A percentile compares a stretch with the other conserved stretches of the same genome.
These are phyloP conservation scores for Trametes hirsuta DNA, from an alignment of 1,284 basidiomycete genomes.

Conservation along the genomic window DNA sequence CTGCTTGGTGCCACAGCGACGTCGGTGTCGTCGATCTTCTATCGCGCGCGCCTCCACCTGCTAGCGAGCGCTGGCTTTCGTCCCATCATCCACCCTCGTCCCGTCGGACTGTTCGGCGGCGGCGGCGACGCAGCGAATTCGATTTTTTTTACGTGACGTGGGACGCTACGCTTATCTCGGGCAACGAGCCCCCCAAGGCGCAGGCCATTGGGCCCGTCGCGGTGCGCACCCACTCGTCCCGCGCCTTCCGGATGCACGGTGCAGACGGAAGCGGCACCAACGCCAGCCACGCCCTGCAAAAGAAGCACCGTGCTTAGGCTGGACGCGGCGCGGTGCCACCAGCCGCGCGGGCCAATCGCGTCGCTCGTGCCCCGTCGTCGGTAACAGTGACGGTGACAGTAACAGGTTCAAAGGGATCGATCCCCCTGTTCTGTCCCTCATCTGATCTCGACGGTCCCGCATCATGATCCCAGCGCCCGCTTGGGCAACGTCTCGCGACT, in stretches of 20 bases:
- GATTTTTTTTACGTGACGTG: background rate
- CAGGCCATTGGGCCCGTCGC: no score
- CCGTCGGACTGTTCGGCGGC: no score
- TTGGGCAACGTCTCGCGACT: background rate
- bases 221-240: no score
- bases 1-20: background rate
- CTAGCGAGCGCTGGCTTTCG: background rate
- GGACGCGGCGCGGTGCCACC: background rate
- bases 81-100: background rate
- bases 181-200: background rate
- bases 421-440: background rate
- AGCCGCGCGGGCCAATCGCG: conserved; percentile 2
- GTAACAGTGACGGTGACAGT: no score
- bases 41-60: background rate
- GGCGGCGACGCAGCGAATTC: no score
- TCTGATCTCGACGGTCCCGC: conserved; percentile 7
- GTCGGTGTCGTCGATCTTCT: background rate
- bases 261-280: background rate
- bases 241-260: background rate
- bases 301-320: background rate
- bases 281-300: background rate
- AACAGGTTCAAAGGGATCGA: background rate
- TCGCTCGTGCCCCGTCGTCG: background rate
- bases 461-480: conserved; percentile 8
- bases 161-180: background rate